Evolutionary conservation across 2,329 filamentous ascomycete genomes (phyloP).

Genomic region (Penicillium olsonii): DNA sequence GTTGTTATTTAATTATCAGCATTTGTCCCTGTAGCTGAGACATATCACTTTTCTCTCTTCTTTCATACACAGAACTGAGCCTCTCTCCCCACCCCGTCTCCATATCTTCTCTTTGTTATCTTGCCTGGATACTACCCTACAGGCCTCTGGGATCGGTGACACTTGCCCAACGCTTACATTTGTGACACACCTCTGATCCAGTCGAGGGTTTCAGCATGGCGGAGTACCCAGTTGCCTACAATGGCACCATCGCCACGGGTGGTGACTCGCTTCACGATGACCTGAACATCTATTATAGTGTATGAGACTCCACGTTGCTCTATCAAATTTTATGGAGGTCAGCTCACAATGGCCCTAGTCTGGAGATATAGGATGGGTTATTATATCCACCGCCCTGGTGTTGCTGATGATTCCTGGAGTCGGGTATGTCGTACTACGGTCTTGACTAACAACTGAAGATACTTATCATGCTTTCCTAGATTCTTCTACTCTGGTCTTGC

Average conservation of each 20-base stretch:
- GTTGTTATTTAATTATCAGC: constrained; percentile 26
- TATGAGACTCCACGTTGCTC: constrained; percentile 4
- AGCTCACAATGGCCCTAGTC: constrained; percentile 51
- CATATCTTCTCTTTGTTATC: neutral
- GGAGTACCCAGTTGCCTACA: constrained; percentile 56
- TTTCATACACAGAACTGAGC: constrained; percentile 1
- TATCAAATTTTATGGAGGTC: neutral
- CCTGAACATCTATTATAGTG: constrained; percentile 81
- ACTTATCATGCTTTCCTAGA: constrained; percentile 41
- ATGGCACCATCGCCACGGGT: constrained; percentile 63
- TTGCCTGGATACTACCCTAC: neutral
- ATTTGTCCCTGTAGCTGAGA: constrained; percentile 25
- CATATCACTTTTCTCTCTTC: constrained; percentile 19
- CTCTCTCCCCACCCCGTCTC: neutral
- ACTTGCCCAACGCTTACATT: neutral
- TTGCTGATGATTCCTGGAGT: constrained; percentile 92
- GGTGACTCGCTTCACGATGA: constrained; percentile 68
- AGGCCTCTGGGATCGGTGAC: neutral
- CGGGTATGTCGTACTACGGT: constrained; percentile 50
- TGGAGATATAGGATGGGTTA: constrained; percentile 81
- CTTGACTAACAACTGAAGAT: neutral
- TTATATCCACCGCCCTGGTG: constrained; percentile 74
- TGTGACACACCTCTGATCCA: neutral
- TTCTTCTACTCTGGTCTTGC: constrained; percentile 95
- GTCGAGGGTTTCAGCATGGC: constrained; percentile 32